Evolutionary conservation across 805 yeast genomes (phyloP).

Genomic region (Barnettozyma siamensis): DNA sequence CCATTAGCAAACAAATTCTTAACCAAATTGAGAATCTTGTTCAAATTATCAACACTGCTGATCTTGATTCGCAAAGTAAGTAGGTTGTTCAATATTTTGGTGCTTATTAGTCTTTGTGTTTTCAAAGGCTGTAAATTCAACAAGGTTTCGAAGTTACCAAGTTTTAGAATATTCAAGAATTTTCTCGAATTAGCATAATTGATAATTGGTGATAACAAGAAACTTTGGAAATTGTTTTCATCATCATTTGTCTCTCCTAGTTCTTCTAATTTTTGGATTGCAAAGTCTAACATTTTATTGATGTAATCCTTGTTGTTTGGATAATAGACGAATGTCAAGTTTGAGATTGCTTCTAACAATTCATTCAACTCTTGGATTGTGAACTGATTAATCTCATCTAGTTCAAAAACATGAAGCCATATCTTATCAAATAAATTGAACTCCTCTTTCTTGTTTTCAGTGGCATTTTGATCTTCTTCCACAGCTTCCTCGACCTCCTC

Average conservation of each 20-base stretch:
- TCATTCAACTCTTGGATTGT: slow-evolving; percentile 59
- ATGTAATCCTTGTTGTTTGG: slow-evolving; percentile 56
- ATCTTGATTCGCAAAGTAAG: slow-evolving; percentile 35
- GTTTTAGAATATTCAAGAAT: slow-evolving; percentile 31
- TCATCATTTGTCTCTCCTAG: slow-evolving; percentile 23
- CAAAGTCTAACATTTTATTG: slow-evolving; percentile 54
- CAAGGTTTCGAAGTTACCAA: slow-evolving; percentile 48
- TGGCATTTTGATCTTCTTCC: slow-evolving; percentile 8
- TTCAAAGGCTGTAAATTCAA: slow-evolving; percentile 44
- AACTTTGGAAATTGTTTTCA: slow-evolving; percentile 31
- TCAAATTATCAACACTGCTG: slow-evolving; percentile 41
- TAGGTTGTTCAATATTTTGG: slow-evolving; percentile 55
- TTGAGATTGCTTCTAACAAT: slow-evolving; percentile 59
- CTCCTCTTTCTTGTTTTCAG: slow-evolving; percentile 4
- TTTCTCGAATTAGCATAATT: slow-evolving; percentile 23
- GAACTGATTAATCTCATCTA: slow-evolving; percentile 55
- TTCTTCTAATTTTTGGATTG: slow-evolving; percentile 35
- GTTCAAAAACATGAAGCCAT: slow-evolving; percentile 55
- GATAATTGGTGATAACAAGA: slow-evolving; percentile 45
- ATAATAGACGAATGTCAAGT: slow-evolving; percentile 60
- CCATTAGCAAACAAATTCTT: slow-evolving; percentile 21
- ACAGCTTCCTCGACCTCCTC: slow-evolving; percentile 10
- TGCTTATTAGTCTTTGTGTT: slow-evolving; percentile 53
- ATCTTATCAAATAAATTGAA: slow-evolving; percentile 53
- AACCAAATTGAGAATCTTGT: slow-evolving; percentile 55